Base-by-base conservation (phyloP, 345 rosid species). In the Hibiscus syriacus region DNA sequence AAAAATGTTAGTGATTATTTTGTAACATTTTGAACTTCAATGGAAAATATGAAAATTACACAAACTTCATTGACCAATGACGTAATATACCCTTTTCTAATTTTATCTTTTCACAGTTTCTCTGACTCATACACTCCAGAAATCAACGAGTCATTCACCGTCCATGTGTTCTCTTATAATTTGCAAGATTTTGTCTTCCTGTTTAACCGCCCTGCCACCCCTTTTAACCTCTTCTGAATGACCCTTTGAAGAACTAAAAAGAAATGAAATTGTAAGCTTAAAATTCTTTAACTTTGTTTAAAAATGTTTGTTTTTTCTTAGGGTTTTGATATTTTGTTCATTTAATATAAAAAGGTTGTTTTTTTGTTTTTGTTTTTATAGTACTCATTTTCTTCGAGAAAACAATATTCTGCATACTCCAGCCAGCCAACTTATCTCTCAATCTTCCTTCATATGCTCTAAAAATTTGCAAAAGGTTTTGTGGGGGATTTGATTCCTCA, bases 341-440 rank as follows among this genome's bases (percentile, higher is more conserved):
- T 30, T 54, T 29, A n/a, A 26, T 27, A 7, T 32, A 19, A 23
- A 41, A 27, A 13, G 26, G 50, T 1, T 45, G 16, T 6, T 41
- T 26, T 12, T 48, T 17, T 17, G n/a, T n/a, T n/a, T n/a, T n/a
- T n/a, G n/a, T n/a, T n/a, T n/a, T n/a, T n/a, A n/a, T 46, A n/a
- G 4, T 13, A 34, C 19, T 36, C 25, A 36, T 6, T 49, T 41
- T 69, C 45, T 52, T 67, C 46, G 77, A 38, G 76, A 75, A 80
- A 75, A 74, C 81, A 29, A 70, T 78, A 71, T 76, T 66, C 80
- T 68, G 68, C 66, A 48, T 66, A 46, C 34, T 70, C 82, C 69
- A 45, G 79, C 77, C 64, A 74, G 73, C 83, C 67, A 45, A 80
- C n/a, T n/a, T n/a, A n/a, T n/a, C n/a, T n/a, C n/a, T n/a, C n/a